Base-by-base conservation (phyloP, 148 eudicot genomes). In the Oxyria digyna region DNA sequence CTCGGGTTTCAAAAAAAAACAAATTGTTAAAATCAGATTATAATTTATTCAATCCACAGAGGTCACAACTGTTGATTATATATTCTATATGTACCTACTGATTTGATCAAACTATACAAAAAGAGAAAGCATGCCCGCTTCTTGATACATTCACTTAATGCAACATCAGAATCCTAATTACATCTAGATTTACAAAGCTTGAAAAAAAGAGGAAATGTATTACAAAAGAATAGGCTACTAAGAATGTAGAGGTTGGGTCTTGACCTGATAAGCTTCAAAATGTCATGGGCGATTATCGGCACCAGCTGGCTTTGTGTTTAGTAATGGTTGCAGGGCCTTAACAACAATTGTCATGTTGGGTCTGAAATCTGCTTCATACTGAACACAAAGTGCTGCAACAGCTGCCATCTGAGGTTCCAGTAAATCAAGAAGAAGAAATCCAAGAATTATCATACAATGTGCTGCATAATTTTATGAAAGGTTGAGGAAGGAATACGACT, bases 291-390 rank as follows among this genome's bases (percentile, higher is more conserved):
- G 13, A 0, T 23, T 50, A 8, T 27, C 18, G 12, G 18, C 37
- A 0, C 63, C 63, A 21, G 87, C 79, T 20, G 89, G 85, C 75
- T 81, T 87, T 4, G 84, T 70, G 78, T 82, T 87, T 21, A 87
- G 78, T 66, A 86, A 94, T 42, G 98, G 98, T 79, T 89, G 96
- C 49, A 93, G 80, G 9, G 98, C 98, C 81, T 93, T 93, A 38
- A 93, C 98, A 23, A 93, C 96, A 49, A 93, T 93, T 1, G 98
- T 87, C 98, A 93, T 93, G 68, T 93, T 93, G 4, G 98, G 98
- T 73, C 98, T 74, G 75, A 93, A 93, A 55, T 89, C 98, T 43
- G 96, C 96, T 76, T 93, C 98, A 49, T 93, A 89, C 57, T 93
- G 98, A 70, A 93, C 96, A 73, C 98, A 93, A 8, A 93, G 83